Evolutionary conservation across 441 rosid genomes (phyloP).

Genomic region (Croton setiger): DNA sequence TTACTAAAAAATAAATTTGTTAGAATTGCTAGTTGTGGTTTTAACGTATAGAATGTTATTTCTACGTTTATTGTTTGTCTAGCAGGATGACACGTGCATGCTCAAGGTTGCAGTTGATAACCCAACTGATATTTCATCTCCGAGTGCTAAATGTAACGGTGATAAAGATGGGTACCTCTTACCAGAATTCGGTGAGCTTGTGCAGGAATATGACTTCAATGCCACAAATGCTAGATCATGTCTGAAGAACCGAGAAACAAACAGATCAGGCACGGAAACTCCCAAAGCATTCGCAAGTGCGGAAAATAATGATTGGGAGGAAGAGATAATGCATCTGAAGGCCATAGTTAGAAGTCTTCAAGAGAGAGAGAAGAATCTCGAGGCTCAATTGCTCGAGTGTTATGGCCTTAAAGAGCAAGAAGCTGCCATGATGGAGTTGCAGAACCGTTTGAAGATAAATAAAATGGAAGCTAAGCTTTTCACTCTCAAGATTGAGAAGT

Average conservation of each 20-base stretch:
- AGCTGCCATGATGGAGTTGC: slow-evolving; percentile 61
- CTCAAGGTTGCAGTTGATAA: slow-evolving; percentile 29
- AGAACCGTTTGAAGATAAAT: slow-evolving; percentile 68
- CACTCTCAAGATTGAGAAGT: slow-evolving; percentile 61
- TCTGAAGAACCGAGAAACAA: slow-evolving; percentile 29
- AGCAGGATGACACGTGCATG: slow-evolving; percentile 35
- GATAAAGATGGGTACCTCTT: slow-evolving; percentile 50
- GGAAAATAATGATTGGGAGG: slow-evolving; percentile 47
- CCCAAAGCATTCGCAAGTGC: slow-evolving; percentile 35
- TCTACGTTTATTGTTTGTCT: neutral
- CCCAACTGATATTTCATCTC: slow-evolving; percentile 31
- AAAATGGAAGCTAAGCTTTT: slow-evolving; percentile 71
- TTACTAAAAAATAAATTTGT: neutral
- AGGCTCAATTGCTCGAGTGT: slow-evolving; percentile 69
- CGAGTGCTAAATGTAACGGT: slow-evolving; percentile 29
- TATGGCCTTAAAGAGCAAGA: slow-evolving; percentile 90
- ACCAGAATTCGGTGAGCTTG: slow-evolving; percentile 53
- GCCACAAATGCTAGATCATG: slow-evolving; percentile 20
- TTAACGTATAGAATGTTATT: neutral
- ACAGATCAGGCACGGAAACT: slow-evolving; percentile 32
- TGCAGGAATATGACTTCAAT: slow-evolving; percentile 37
- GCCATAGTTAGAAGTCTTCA: slow-evolving; percentile 49
- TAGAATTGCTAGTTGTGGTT: neutral
- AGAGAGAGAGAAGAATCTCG: slow-evolving; percentile 74
- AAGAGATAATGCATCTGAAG: slow-evolving; percentile 58